phyloP scores from a whole-genome alignment of 495 filamentous ascomycete species.

The Podospora conica region DNA sequence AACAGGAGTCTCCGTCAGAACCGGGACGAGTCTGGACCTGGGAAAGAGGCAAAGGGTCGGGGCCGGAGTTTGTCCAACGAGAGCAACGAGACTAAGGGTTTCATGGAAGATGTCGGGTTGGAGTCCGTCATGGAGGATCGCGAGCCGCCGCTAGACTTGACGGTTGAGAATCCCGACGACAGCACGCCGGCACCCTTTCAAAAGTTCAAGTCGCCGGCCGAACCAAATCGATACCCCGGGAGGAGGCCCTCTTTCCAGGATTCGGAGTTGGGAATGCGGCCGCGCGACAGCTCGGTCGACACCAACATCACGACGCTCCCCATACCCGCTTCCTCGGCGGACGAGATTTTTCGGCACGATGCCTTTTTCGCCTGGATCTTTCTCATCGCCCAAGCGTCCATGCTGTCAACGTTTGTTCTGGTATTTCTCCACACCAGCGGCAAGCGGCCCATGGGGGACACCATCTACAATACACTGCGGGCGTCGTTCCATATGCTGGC shows the following conservation, averaged over 20 bases:
- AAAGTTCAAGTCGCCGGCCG: conserved; percentile 51
- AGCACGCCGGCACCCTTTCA: conserved; percentile 82
- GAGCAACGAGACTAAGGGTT: conserved; percentile 56
- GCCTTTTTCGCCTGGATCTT: conserved; percentile 88
- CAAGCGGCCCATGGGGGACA: conserved; percentile 64
- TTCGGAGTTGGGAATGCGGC: conserved; percentile 23
- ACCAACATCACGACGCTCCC: conserved; percentile 15
- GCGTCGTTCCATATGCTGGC: conserved; percentile 83
- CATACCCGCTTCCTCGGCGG: conserved; percentile 22
- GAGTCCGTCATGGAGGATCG: conserved; percentile 55
- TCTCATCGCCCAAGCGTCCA: conserved; percentile 70
- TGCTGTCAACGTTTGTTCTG: conserved; percentile 82
- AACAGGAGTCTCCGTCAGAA: conserved; percentile 33
- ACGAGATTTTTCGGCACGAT: conserved; percentile 62
- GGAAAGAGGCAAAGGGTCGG: conserved; percentile 35
- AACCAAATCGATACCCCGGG: conserved; percentile 19
- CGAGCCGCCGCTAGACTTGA: conserved; percentile 55
- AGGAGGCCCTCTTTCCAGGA: conserved; percentile 22
- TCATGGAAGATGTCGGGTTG: conserved; percentile 83
- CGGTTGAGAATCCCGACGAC: conserved; percentile 46
- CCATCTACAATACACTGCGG: conserved; percentile 84
- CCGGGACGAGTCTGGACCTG: conserved; percentile 34
- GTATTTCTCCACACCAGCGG: conserved; percentile 76
- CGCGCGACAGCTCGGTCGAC: conserved; percentile 19
- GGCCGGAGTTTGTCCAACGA: conserved; percentile 24